Evolutionary conservation across 2,329 filamentous ascomycete genomes (phyloP), one percentile per base, ranked within the genome.

Genomic region (Penicillium sp.): DNA sequence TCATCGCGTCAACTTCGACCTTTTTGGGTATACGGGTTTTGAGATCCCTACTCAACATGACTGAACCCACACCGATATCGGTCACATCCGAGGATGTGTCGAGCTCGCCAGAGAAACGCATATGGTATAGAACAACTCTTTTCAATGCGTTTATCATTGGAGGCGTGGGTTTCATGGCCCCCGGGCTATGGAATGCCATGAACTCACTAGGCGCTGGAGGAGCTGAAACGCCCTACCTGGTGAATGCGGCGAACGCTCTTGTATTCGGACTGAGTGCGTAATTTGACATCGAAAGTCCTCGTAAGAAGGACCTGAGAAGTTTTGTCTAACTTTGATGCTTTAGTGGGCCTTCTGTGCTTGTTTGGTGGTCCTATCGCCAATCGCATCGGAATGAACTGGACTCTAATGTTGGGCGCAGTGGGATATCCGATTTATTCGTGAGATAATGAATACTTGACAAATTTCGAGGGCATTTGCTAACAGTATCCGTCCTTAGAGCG

Each of bases 61-160:
- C 52, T 9, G 55, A 61, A 31, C 42, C 45, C 48, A 53, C 37
- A 18, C 54, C 61, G 18, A 37, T 47, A 11, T 58, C 56, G 49
- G 55, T 29, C 24, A 52, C 54, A n/a, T 48, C 58, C 46, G 48
- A 56, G 21, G 39, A 54, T 33, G 19, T 31, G 10, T 13, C 58
- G 6, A 31, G 16, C 9, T 47, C 34, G 2, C 16, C 24, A 21
- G 51, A 47, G 16, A 58, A 60, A 18, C 56, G 60, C 24, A 31
- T 54, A 37, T 83, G 81, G 81, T 80, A 82, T 57, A 78, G 75
- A 48, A 75, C 75, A 2, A 82, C 79, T 0, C 72, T 83, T 1
- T 83, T 82, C 72, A 81, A 83, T 62, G 80, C 80, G 34, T 78
- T 77, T 44, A 71, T 83, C 14, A 81, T 83, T 42, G 81, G 81